Conservation (phyloP, 2,329 filamentous ascomycete species). For the Cladosporium sp. region DNA sequence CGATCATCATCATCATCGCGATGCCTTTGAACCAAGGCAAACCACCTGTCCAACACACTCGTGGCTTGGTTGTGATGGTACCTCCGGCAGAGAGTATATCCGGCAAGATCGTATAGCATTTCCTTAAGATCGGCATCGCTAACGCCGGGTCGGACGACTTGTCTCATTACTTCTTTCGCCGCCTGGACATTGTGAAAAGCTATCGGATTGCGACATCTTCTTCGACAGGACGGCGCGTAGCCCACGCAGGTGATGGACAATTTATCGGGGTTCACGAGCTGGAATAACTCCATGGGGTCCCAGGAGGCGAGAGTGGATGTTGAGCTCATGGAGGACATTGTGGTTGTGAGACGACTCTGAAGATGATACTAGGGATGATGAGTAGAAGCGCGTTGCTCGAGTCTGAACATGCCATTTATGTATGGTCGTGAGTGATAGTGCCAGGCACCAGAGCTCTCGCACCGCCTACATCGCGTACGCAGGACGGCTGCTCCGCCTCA, state of each 20-base stretch:
- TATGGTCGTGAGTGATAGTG: background rate
- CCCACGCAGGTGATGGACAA: slow-evolving; percentile 7
- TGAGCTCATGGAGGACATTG: slow-evolving; percentile 1
- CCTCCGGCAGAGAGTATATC: slow-evolving; percentile 1
- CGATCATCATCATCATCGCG: background rate
- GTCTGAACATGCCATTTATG: background rate
- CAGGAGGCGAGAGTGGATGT: background rate
- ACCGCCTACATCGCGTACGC: slow-evolving; percentile 9
- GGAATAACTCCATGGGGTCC: slow-evolving; percentile 4
- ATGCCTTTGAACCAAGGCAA: background rate
- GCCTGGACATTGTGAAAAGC: background rate
- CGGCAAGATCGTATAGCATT: background rate
- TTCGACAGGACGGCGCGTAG: background rate
- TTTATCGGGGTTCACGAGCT: slow-evolving; percentile 3
- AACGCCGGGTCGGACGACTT: background rate
- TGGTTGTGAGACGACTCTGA: background rate
- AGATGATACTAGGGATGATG: background rate
- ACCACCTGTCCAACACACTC: background rate
- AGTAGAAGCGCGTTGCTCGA: background rate
- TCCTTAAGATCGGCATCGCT: background rate
- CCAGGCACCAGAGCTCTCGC: slow-evolving; percentile 3
- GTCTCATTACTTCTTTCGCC: background rate
- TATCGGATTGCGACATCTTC: slow-evolving; percentile 1
- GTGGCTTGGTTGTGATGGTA: slow-evolving; percentile 5
- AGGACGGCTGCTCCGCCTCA: slow-evolving; percentile 9